These are phyloP conservation scores for Thielaviopsis euricoi DNA, from an alignment of 2,329 filamentous ascomycete species.

Conservation along the genomic window DNA sequence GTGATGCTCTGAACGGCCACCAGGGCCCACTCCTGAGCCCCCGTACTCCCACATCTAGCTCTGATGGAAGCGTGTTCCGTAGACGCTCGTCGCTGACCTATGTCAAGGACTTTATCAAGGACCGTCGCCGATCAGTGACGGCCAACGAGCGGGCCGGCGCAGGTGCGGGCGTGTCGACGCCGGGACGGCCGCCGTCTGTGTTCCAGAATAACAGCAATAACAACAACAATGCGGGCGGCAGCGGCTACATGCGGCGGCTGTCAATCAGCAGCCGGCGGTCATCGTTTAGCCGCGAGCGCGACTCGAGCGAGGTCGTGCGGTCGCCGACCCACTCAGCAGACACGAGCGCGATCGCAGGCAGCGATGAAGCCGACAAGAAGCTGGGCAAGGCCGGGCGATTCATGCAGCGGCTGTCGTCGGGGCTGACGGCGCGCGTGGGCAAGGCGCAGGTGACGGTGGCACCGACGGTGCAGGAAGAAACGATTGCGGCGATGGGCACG, in stretches of 20 bases:
- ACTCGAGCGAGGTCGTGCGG: constrained; percentile 24
- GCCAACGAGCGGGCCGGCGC: constrained; percentile 24
- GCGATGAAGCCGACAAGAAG: constrained; percentile 33
- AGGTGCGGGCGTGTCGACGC: constrained; percentile 25
- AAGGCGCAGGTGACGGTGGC: constrained; percentile 32
- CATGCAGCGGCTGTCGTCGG: constrained; percentile 41
- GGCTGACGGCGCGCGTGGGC: constrained; percentile 25
- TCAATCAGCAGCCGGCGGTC: constrained; percentile 48
- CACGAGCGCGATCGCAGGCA: constrained; percentile 23
- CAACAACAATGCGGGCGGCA: too few relatives aligned
- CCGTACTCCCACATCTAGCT: background rate
- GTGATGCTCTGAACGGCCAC: background rate
- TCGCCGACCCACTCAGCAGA: background rate
- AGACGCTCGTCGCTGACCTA: constrained; percentile 43
- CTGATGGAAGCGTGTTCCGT: background rate
- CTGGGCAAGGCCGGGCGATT: constrained; percentile 38
- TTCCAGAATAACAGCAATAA: constrained; percentile 22
- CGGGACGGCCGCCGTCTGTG: constrained; percentile 29
- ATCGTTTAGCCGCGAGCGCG: constrained; percentile 29
- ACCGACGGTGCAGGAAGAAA: constrained; percentile 34
- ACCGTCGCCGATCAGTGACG: constrained; percentile 35
- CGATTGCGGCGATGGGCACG: constrained; percentile 18
- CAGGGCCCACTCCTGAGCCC: background rate
- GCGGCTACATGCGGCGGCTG: constrained; percentile 39
- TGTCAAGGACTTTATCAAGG: constrained; percentile 45